These are phyloP conservation scores for Conoideocrella luteorostrata DNA, from an alignment of 2,329 filamentous ascomycete species.

Conservation along the genomic window DNA sequence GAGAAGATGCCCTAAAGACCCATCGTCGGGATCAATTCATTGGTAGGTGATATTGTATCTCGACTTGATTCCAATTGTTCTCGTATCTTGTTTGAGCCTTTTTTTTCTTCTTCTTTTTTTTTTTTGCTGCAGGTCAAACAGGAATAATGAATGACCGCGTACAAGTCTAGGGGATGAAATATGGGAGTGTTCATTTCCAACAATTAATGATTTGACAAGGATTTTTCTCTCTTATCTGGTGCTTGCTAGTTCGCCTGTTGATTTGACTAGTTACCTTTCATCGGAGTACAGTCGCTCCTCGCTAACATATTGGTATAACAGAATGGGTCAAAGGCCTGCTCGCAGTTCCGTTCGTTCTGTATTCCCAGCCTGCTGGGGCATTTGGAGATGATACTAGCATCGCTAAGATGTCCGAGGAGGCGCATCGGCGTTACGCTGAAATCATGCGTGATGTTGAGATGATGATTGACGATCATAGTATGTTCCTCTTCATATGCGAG, in stretches of 20 bases:
- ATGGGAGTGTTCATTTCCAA: no score
- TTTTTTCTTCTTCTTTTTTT: no score
- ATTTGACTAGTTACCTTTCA: no score
- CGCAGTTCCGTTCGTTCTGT: constrained; percentile 91
- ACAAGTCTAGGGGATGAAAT: no score
- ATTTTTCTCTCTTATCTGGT: no score
- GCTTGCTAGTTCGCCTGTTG: no score
- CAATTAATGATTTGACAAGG: no score
- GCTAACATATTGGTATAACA: constrained; percentile 19
- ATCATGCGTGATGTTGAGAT: constrained; percentile 91
- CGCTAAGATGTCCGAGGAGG: constrained; percentile 67
- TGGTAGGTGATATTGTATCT: constrained; percentile 41
- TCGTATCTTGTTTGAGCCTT: no score
- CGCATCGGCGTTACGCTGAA: constrained; percentile 84
- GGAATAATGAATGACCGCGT: no score
- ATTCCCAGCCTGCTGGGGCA: constrained; percentile 86
- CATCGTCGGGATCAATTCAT: constrained; percentile 88
- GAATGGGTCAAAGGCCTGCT: constrained; percentile 97
- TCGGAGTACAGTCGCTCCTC: no score
- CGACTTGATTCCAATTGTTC: background rate
- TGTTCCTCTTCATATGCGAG: no score
- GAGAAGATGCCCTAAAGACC: constrained; percentile 61
- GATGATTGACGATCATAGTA: constrained; percentile 88
- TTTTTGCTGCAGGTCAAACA: no score
- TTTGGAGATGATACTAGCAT: constrained; percentile 65